Evolutionary conservation across 192 early-diverging fungal genomes (phyloP), one percentile per base, ranked within the genome.

Genomic region (Jimgerdemannia lactiflua): DNA sequence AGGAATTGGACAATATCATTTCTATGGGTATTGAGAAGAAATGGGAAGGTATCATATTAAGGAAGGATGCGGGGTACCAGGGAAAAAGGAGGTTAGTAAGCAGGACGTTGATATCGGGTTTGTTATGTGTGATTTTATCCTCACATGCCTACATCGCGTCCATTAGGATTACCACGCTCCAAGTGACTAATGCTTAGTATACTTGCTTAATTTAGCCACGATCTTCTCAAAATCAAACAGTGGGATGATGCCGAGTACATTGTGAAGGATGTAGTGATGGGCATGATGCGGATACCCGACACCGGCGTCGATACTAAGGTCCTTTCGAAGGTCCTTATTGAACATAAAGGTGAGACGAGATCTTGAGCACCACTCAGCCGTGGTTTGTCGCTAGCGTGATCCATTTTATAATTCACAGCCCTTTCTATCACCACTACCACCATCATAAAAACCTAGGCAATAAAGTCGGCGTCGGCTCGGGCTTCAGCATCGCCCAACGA

Each of bases 11-110:
- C 10, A 29, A 67, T n/a, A 77, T 84, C 65, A 74, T 79, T 6
- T 29, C 42, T 17, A 43, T 64, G 29, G 78, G 76, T 9, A 42
- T 79, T 3, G 44, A 71, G 11, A 78, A 69, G 64, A 86, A 83
- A n/a, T 89, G 88, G 88, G 88, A 89, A 72, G 88, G 88, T 0
- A 69, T 89, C 9, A 81, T 89, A 65, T 41, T 89, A 39, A 70
- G 86, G 17, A 84, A 81, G 70, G 72, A 89, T 79, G 70, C 78
- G 10, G 75, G 74, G 6, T 89, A 87, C 65, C 83, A 87, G 73
- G 88, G 88, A 39, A 87, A 83, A 65, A 71, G 88, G 63, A 86
- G 81, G 86, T 87, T 82, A 67, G 64, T 54, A 39, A 42, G 9
- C 19, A 29, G 17, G 39, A 42, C 14, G 6, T 59, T 69, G 29